A percentile compares a stretch with the other conserved stretches of the same genome.
Evolutionary conservation across 208 protist species (phyloP).

Genomic region (Tritrichomonas musculus): DNA sequence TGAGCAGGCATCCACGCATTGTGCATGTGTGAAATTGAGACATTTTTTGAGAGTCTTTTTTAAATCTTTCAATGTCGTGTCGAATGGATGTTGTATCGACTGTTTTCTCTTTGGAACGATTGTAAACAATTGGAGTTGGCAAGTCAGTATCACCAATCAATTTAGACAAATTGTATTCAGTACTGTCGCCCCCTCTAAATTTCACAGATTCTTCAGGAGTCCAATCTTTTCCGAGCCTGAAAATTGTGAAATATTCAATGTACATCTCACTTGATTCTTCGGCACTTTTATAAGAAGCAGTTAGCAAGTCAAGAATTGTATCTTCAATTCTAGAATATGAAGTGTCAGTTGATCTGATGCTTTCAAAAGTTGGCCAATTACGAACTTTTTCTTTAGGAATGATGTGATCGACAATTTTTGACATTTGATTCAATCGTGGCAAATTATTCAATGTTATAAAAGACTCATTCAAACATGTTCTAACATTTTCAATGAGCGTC

Average conservation of each 20-base stretch:
- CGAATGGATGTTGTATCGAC: neutral
- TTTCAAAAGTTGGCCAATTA: neutral
- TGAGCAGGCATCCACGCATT: neutral
- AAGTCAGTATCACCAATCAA: neutral
- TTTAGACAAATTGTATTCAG: neutral
- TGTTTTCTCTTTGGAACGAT: neutral
- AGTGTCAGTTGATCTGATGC: neutral
- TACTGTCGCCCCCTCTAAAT: neutral
- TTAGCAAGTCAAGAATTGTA: neutral
- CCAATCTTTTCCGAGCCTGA: neutral
- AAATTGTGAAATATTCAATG: neutral
- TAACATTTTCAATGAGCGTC: neutral
- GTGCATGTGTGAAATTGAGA: neutral
- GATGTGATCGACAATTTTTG: neutral
- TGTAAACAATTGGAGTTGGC: neutral
- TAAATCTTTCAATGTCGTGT: neutral
- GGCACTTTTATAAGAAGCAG: neutral
- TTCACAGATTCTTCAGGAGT: neutral
- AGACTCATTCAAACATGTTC: neutral
- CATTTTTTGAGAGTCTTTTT: neutral
- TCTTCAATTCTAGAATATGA: neutral
- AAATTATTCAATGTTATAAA: neutral
- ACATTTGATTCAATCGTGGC: neutral
- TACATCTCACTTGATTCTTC: neutral
- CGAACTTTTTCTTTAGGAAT: neutral